Evolutionary conservation across 2,329 filamentous ascomycete species (phyloP), one percentile per base, ranked within the genome.

Genomic region (Biscogniauxia mediterranea): DNA sequence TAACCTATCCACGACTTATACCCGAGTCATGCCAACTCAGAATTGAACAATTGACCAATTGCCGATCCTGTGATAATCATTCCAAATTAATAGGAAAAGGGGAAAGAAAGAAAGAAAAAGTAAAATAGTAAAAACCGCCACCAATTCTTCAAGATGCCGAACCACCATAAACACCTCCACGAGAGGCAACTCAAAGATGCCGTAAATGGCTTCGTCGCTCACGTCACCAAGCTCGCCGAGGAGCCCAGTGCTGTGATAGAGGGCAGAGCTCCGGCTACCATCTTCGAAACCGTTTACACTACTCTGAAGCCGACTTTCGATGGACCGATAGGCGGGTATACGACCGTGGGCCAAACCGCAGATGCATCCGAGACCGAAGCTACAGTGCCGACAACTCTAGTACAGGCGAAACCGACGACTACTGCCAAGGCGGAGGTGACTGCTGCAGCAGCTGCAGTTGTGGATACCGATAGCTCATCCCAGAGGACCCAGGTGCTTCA

Each of bases 241-340:
- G 64, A 65, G 3, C 20, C 59, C 20, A 56, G 55, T 3, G 55
- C 60, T 8, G 63, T 60, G 15, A 5, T 68, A 8, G 57, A 68
- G 53, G 67, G 54, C n/a, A 70, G 60, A 54, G 61, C 63, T 3
- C 68, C 68, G 25, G 65, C 68, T 13, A 77, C 74, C 19, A 69
- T 78, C 51, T 67, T 75, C 38, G 69, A 68, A 15, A 79, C 77
- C 19, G 73, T 81, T 20, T 81, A 77, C 66, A 74, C 75, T 55
- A 82, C 80, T 46, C 62, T 79, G 70, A 65, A 70, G 5, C 69
- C 76, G 13, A 78, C 74, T 4, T 81, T 81, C 46, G 71, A 74
- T 42, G 79, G 78, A n/a, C 69, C 72, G 5, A 71, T 81, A 59
- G 79, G 68, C 26, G 77, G 79, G 25, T 81, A 77, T 59, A 74